These are phyloP conservation scores for Myxozyma vanderwaltii DNA, from an alignment of 805 yeast species.

Conservation along the genomic window DNA sequence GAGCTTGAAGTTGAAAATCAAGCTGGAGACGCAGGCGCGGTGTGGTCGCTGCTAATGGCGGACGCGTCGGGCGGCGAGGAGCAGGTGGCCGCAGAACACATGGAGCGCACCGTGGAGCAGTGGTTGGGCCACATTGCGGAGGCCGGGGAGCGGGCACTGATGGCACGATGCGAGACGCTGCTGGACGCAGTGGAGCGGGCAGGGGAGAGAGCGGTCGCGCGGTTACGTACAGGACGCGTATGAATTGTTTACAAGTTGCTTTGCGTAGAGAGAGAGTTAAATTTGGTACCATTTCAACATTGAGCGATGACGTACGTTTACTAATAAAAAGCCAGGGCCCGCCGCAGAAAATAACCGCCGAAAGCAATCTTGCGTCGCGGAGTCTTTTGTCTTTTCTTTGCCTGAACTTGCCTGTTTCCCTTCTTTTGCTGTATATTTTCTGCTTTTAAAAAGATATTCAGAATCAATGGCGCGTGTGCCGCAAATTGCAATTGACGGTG, in stretches of 20 bases:
- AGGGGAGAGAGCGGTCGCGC: constrained; percentile 53
- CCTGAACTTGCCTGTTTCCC: too few relatives aligned
- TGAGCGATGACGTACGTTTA: too few relatives aligned
- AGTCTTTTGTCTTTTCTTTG: too few relatives aligned
- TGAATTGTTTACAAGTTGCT: too few relatives aligned
- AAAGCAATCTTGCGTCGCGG: too few relatives aligned
- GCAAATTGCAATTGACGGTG: background rate
- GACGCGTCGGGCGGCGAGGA: background rate
- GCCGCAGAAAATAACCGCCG: too few relatives aligned
- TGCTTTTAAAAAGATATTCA: background rate
- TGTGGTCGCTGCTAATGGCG: background rate
- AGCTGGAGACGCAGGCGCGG: background rate
- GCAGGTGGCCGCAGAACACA: constrained; percentile 49
- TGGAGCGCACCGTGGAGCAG: constrained; percentile 66
- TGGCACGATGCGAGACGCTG: constrained; percentile 52
- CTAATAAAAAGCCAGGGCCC: too few relatives aligned
- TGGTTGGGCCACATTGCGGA: constrained; percentile 65
- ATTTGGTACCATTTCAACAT: too few relatives aligned
- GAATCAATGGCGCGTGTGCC: background rate
- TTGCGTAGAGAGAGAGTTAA: too few relatives aligned
- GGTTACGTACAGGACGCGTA: too few relatives aligned
- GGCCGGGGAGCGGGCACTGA: constrained; percentile 54
- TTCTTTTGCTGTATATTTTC: background rate
- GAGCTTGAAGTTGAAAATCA: background rate
- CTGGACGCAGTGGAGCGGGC: constrained; percentile 52